Evolutionary conservation across 768 basidiomycete genomes (phyloP), one percentile per base, ranked within the genome.

Genomic region (Leccinum incarnatum): DNA sequence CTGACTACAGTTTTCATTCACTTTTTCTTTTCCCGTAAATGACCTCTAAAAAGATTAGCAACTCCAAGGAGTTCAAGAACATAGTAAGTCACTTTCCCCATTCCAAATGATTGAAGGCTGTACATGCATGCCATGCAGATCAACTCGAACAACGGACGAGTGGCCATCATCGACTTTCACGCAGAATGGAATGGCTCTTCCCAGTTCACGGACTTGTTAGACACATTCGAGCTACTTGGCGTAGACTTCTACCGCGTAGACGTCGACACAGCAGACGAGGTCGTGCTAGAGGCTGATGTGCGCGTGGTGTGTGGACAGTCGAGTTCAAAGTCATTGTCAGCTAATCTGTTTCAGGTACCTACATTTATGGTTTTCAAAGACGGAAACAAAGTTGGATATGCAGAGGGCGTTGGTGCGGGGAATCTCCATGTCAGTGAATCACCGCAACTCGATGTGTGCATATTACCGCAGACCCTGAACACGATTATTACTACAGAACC

Each of bases 201-300:
- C 17, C 25, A 40, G 34, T 46, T 57, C 6, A 58, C 59, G 0
- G 62, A 68, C 5, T 51, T 70, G 32, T 58, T 66, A 5, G 68
- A 72, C 5, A 46, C 66, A 11, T 62, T 64, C 5, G 68, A 71
- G 21, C 67, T 64, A 54, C 60, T 71, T 2, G 74, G 68, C 12
- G 68, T 88, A 55, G 77, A 78, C 17, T 87, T 89, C 70, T 88
- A 86, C 79, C 89, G 88, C 69, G 84, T 91, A 56, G 83, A 93
- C 62, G 81, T 90, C 30, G 91, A 93, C 64, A 76, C 75, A 37
- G 80, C 81, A 54, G 59, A 67, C 4, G 77, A 80, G 0, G 81
- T 89, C 52, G 67, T 81, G 1, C 71, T 82, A 58, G 85, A 88
- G 71, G 83, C 81, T 53, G 82, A 81, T 42, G 75, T 89, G 57